Conservation (phyloP, 768 basidiomycete genomes). For the Kwoniella europaea region DNA sequence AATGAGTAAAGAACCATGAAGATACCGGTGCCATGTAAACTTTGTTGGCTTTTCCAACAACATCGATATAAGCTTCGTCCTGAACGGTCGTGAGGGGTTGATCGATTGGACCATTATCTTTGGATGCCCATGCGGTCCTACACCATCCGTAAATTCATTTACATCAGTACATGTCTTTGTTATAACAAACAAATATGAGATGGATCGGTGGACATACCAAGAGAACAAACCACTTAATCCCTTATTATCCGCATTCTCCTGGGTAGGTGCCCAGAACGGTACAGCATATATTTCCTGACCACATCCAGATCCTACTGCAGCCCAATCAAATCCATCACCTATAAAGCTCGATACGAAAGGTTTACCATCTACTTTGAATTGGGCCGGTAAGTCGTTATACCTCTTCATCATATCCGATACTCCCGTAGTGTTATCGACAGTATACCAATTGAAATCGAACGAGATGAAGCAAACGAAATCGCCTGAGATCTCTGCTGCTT, state of each 20-base stretch:
- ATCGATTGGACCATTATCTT: constrained; percentile 49
- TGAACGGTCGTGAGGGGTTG: constrained; percentile 32
- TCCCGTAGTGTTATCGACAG: constrained; percentile 26
- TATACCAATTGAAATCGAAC: constrained; percentile 59
- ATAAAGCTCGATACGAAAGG: constrained; percentile 57
- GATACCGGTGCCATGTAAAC: constrained; percentile 49
- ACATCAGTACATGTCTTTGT: too few species aligned
- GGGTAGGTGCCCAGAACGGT: constrained; percentile 52
- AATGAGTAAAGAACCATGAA: constrained; percentile 55
- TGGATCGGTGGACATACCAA: constrained; percentile 32
- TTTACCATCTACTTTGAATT: constrained; percentile 50
- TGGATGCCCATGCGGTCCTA: constrained; percentile 56
- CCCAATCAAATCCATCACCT: constrained; percentile 57
- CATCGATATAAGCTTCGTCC: constrained; percentile 37
- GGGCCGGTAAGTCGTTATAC: constrained; percentile 40
- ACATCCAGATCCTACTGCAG: constrained; percentile 24
- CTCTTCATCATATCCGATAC: constrained; percentile 40
- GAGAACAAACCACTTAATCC: constrained; percentile 53
- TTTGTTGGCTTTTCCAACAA: constrained; percentile 25
- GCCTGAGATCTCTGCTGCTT: constrained; percentile 38
- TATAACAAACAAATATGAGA: too few species aligned
- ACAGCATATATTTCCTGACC: constrained; percentile 50
- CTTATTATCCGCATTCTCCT: constrained; percentile 33
- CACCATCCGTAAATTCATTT: neutral
- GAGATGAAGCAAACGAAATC: constrained; percentile 56